phyloP scores from a whole-genome alignment of 441 rosid genomes.

The Croton laevigatus region DNA sequence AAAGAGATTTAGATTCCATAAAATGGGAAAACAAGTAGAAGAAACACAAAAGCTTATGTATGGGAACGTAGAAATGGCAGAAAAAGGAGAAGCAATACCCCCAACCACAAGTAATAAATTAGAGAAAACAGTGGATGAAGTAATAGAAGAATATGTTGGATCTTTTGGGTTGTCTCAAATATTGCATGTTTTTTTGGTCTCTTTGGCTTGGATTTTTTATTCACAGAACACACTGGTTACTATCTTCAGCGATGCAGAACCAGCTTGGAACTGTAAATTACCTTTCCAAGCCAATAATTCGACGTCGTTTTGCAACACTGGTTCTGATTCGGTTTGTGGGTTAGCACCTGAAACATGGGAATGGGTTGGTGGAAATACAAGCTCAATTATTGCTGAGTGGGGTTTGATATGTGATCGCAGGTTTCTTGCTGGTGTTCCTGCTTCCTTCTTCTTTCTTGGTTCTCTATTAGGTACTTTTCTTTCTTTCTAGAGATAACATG shows the following conservation, averaged over 20 bases:
- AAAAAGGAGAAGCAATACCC: not conserved
- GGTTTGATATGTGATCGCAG: conserved; percentile 53
- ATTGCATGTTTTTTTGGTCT: conserved; percentile 55
- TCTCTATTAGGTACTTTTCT: conserved; percentile 10
- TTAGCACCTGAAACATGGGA: conserved; percentile 13
- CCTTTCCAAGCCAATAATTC: not conserved
- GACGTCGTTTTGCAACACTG: too few relatives aligned
- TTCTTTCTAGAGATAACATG: too few relatives aligned
- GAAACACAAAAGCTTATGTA: not conserved
- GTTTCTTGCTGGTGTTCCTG: conserved; percentile 65
- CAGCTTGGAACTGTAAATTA: conserved; percentile 10
- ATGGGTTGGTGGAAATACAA: conserved; percentile 47
- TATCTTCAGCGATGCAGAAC: conserved; percentile 50
- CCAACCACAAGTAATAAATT: not conserved
- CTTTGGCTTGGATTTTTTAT: conserved; percentile 66
- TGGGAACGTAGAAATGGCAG: conserved; percentile 8
- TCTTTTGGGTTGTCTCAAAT: conserved; percentile 57
- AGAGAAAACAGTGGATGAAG: conserved; percentile 12
- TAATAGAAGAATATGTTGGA: conserved; percentile 49
- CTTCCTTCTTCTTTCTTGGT: conserved; percentile 56
- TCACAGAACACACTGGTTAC: conserved; percentile 57
- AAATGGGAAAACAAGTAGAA: not conserved
- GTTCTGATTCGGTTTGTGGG: not conserved
- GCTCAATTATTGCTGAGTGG: conserved; percentile 62
- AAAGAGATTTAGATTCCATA: not conserved